Percentiles rank a stretch among this genome's conserved stretches.
These are phyloP conservation scores for Phytophthora nicotianae DNA, from an alignment of 352 stramenopile genomes.

Conservation along the genomic window DNA sequence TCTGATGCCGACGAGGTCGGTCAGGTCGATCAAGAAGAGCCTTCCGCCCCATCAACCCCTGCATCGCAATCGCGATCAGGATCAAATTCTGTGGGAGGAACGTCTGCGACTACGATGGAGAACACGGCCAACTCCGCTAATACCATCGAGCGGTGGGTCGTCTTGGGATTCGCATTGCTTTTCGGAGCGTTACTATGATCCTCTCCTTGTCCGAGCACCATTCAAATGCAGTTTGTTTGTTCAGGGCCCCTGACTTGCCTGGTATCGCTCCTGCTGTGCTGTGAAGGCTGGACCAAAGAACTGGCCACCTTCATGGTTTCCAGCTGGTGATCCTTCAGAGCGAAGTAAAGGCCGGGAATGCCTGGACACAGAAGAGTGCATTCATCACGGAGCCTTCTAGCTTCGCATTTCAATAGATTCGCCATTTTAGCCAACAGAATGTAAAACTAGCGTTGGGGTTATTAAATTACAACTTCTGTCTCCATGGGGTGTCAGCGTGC, in stretches of 20 bases:
- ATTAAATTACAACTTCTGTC: too few relatives aligned
- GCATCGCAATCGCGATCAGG: conserved; percentile 19
- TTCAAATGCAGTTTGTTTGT: conserved; percentile 5
- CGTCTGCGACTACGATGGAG: conserved; percentile 17
- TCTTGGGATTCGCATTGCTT: conserved; percentile 25
- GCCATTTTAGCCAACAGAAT: too few relatives aligned
- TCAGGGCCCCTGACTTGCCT: neutral
- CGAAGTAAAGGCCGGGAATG: too few relatives aligned
- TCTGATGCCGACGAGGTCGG: conserved; percentile 14
- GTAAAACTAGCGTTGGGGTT: too few relatives aligned
- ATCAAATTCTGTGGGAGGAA: conserved; percentile 3
- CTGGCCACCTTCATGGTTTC: neutral
- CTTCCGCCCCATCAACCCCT: conserved; percentile 9
- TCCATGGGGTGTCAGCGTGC: too few relatives aligned
- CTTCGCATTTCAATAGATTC: too few relatives aligned
- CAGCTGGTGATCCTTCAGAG: neutral
- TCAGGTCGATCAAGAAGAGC: conserved; percentile 20
- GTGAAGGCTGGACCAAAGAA: neutral
- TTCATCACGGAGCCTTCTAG: too few relatives aligned
- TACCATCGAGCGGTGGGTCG: conserved; percentile 15
- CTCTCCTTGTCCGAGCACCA: conserved; percentile 2
- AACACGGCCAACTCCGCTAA: conserved; percentile 19
- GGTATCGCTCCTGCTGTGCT: neutral
- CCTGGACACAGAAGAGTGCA: too few relatives aligned
- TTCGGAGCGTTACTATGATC: conserved; percentile 23